A percentile compares a stretch with the other conserved stretches of the same genome.
Conservation (phyloP, 1,284 basidiomycete species). For the Cryptococcus floricola region DNA sequence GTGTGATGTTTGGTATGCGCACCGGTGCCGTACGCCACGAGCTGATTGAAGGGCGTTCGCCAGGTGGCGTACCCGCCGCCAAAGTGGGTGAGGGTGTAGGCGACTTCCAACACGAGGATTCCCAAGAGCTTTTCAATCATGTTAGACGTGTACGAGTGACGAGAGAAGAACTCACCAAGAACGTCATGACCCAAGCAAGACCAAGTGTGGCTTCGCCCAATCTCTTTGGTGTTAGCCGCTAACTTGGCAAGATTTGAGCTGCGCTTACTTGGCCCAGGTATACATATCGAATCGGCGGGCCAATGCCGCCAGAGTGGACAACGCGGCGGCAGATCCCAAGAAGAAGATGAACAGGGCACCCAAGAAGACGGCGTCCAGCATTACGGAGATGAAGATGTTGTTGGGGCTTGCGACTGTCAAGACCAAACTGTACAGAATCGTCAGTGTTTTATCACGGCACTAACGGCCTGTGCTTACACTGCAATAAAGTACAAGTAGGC, state of each 20-base stretch:
- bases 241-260: background rate
- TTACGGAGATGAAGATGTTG: constrained; percentile 24
- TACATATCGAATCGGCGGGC: constrained; percentile 1
- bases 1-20: too few relatives aligned
- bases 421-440: constrained; percentile 10
- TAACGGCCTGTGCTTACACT: constrained; percentile 18
- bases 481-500: constrained; percentile 27
- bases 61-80: constrained; percentile 24
- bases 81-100: constrained; percentile 27
- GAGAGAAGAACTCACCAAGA: constrained; percentile 19
- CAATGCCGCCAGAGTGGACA: constrained; percentile 7
- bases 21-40: constrained; percentile 10
- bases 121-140: constrained; percentile 25
- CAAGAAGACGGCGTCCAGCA: constrained; percentile 28
- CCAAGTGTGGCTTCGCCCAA: constrained; percentile 34
- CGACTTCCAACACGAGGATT: constrained; percentile 34
- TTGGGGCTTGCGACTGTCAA: constrained; percentile 17
- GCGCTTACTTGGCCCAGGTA: constrained; percentile 7
- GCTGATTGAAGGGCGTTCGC: constrained; percentile 33
- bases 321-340: constrained; percentile 12
- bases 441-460: background rate
- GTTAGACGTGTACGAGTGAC: background rate
- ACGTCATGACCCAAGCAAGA: constrained; percentile 33
- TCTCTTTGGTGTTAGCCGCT: constrained; percentile 1
- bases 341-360: constrained; percentile 28